These are phyloP conservation scores for Forsythia suspensa DNA, from an alignment of 257 asterid species.

Conservation along the genomic window DNA sequence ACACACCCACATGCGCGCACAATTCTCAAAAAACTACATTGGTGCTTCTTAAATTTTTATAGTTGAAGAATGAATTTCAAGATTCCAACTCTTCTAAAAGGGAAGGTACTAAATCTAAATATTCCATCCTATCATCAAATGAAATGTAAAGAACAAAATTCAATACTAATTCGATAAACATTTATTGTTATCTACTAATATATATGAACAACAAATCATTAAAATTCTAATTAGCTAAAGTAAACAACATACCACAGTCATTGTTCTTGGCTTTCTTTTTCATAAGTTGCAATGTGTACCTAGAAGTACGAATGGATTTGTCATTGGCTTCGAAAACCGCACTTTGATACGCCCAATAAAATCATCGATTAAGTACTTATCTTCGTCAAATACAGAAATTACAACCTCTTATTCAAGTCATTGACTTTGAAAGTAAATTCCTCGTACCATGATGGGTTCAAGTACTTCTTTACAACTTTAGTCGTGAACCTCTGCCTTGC, in stretches of 20 bases:
- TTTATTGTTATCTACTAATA: no score
- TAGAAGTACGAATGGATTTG: conserved; percentile 83
- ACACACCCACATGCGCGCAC: no score
- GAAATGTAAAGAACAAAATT: not conserved
- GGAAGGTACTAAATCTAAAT: not conserved
- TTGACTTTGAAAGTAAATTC: conserved; percentile 82
- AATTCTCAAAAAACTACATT: not conserved
- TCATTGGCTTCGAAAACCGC: conserved; percentile 74
- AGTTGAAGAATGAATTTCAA: not conserved
- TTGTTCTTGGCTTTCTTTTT: conserved; percentile 73
- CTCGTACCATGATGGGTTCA: conserved; percentile 95
- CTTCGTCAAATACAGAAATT: conserved; percentile 79
- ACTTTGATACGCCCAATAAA: conserved; percentile 81
- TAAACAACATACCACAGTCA: conserved; percentile 61
- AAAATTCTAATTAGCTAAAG: not conserved
- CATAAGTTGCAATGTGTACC: conserved; percentile 83
- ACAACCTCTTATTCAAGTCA: conserved; percentile 77
- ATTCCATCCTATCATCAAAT: not conserved
- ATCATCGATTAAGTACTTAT: conserved; percentile 87
- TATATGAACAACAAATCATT: not conserved
- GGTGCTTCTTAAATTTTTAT: not conserved
- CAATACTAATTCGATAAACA: not conserved
- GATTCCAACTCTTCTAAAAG: not conserved
- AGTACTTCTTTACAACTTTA: conserved; percentile 80
- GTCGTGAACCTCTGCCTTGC: conserved; percentile 78